Conservation (phyloP, 768 basidiomycete genomes). For the Russula dissimulans region DNA sequence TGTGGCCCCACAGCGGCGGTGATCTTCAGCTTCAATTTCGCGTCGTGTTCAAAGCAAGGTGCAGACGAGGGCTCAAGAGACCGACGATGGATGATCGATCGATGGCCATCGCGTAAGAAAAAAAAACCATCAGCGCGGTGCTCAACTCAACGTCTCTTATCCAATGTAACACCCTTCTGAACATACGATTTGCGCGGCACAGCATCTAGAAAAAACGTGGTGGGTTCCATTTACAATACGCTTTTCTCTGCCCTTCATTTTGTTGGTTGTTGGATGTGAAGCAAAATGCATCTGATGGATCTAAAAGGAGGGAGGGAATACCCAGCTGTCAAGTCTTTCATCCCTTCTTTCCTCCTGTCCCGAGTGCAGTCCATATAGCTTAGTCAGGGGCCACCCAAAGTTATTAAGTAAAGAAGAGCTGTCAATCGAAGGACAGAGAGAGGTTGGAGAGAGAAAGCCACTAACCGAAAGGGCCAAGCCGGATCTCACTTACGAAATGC, state of each 20-base stretch:
- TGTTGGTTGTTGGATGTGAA: background rate
- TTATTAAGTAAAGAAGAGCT: background rate
- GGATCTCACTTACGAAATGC: conserved; percentile 10
- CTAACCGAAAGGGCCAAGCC: conserved; percentile 17
- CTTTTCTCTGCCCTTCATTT: no score
- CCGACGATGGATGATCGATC: background rate
- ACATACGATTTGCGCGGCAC: background rate
- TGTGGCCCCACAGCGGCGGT: background rate
- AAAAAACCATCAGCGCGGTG: background rate
- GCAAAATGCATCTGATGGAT: background rate
- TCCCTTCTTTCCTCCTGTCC: background rate
- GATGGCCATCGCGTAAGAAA: background rate
- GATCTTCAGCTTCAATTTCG: conserved; percentile 14
- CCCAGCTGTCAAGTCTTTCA: background rate
- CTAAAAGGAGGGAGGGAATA: background rate
- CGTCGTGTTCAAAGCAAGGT: background rate
- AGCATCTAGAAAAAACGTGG: background rate
- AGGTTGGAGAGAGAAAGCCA: background rate
- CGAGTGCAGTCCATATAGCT: background rate
- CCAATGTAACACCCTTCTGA: background rate
- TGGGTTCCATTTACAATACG: background rate
- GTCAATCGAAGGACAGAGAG: conserved; percentile 1
- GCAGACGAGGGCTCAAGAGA: background rate
- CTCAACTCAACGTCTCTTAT: background rate
- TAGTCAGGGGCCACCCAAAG: conserved; percentile 1